Conservation (phyloP, 208 protist genomes). For the Trypanosoma congolense region DNA sequence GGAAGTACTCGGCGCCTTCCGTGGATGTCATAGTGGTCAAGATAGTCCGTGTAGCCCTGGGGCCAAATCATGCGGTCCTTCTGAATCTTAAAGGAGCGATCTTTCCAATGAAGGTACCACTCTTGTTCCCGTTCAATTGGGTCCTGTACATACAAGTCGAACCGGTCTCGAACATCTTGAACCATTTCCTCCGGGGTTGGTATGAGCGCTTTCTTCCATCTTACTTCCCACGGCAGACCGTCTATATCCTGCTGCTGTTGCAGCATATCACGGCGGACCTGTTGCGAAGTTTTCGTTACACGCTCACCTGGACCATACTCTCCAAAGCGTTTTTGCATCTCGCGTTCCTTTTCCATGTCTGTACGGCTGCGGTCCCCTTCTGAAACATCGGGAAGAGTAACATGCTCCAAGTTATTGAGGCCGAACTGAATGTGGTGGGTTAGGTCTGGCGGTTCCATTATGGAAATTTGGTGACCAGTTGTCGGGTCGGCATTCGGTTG, state of each 20-base stretch:
- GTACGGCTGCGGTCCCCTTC: conserved; percentile 39
- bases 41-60: conserved; percentile 88
- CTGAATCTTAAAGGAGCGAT: conserved; percentile 81
- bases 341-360: conserved; percentile 75
- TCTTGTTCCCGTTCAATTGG: conserved; percentile 87
- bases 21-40: conserved; percentile 87
- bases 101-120: conserved; percentile 90
- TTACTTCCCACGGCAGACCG: conserved; percentile 86
- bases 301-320: conserved; percentile 76
- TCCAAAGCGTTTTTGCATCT: conserved; percentile 72
- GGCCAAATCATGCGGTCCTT: conserved; percentile 90
- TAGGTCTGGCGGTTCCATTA: conserved; percentile 75
- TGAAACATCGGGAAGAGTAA: conserved; percentile 62
- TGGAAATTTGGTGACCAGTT: conserved; percentile 68
- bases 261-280: conserved; percentile 76
- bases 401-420: conserved; percentile 69
- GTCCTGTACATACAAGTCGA: conserved; percentile 85
- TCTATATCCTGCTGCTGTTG: conserved; percentile 86
- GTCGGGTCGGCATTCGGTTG: conserved; percentile 70
- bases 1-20: conserved; percentile 79
- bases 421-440: conserved; percentile 74
- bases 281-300: conserved; percentile 61
- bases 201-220: conserved; percentile 78
- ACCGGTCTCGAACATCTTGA: conserved; percentile 85
- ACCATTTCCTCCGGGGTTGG: conserved; percentile 85